Evolutionary conservation across 768 basidiomycete species (phyloP).

Genomic region (Macrocybe gigantea): DNA sequence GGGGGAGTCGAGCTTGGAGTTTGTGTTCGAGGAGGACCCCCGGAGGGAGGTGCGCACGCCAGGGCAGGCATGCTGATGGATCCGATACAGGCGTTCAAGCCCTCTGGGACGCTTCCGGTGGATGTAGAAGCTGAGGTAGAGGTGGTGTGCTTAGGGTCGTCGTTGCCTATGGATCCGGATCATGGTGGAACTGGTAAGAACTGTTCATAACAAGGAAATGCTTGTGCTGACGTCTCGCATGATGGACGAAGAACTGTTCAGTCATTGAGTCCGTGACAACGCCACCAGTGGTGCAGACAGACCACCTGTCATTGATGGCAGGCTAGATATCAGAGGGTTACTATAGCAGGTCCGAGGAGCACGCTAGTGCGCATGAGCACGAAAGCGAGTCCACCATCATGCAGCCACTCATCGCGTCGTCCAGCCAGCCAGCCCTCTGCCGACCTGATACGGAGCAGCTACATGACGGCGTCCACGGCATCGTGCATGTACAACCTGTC

Average conservation of each 20-base stretch:
- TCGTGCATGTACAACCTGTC: constrained; percentile 69
- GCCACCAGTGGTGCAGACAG: constrained; percentile 33
- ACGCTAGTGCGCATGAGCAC: background rate
- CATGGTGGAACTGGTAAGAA: constrained; percentile 38
- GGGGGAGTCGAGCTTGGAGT: constrained; percentile 27
- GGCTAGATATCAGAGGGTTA: constrained; percentile 27
- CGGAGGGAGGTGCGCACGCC: constrained; percentile 15
- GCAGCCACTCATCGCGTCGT: background rate
- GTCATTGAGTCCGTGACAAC: constrained; percentile 46
- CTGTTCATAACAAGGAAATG: background rate
- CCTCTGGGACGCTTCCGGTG: constrained; percentile 37
- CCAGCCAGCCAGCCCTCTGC: constrained; percentile 23
- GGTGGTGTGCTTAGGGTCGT: constrained; percentile 27
- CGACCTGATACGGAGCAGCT: constrained; percentile 43
- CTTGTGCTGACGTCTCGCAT: background rate
- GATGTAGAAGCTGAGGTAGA: constrained; percentile 27
- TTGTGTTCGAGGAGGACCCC: constrained; percentile 30
- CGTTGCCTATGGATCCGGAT: constrained; percentile 29
- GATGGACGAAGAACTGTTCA: constrained; percentile 33
- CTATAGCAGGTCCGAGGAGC: background rate
- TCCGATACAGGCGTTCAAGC: constrained; percentile 28
- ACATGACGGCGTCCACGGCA: constrained; percentile 50
- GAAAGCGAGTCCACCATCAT: too few relatives aligned
- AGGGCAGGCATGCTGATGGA: constrained; percentile 10
- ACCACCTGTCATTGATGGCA: constrained; percentile 32